Conservation (phyloP, 2,329 filamentous ascomycete species). For the Microdochium bolleyi region DNA sequence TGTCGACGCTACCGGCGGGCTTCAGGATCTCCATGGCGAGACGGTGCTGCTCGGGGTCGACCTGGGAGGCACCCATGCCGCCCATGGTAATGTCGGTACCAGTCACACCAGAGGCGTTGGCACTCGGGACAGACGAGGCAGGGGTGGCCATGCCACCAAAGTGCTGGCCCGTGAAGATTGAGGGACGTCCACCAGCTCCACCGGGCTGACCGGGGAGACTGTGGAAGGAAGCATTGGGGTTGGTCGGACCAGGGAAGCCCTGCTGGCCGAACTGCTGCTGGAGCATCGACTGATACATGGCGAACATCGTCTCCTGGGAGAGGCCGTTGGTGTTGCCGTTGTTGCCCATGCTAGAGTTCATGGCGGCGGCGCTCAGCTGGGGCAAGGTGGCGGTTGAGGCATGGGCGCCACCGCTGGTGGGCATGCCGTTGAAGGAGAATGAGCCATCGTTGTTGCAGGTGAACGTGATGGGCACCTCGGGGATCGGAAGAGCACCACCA, state of each 20-base stretch:
- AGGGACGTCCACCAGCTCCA: not conserved
- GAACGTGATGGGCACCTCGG: not conserved
- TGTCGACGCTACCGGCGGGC: not conserved
- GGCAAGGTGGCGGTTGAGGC: not conserved
- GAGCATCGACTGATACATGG: not conserved
- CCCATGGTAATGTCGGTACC: not conserved
- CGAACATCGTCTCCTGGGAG: not conserved
- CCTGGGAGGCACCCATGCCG: not conserved
- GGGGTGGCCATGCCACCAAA: not conserved
- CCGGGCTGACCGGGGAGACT: not conserved
- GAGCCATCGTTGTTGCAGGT: not conserved
- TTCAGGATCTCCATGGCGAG: not conserved
- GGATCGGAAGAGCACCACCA: not conserved
- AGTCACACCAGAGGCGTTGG: not conserved
- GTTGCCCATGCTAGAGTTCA: not conserved
- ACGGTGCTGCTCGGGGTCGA: not conserved
- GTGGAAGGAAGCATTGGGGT: not conserved
- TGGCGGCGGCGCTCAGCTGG: not conserved
- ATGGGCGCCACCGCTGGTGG: not conserved
- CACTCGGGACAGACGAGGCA: not conserved
- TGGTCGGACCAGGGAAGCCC: not conserved
- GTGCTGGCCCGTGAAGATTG: not conserved
- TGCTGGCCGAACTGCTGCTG: not conserved
- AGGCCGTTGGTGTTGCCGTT: not conserved
- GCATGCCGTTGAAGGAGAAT: not conserved